These are phyloP conservation scores for Cladosporium sp. DNA, from an alignment of 2,329 filamentous ascomycete genomes.

Conservation along the genomic window DNA sequence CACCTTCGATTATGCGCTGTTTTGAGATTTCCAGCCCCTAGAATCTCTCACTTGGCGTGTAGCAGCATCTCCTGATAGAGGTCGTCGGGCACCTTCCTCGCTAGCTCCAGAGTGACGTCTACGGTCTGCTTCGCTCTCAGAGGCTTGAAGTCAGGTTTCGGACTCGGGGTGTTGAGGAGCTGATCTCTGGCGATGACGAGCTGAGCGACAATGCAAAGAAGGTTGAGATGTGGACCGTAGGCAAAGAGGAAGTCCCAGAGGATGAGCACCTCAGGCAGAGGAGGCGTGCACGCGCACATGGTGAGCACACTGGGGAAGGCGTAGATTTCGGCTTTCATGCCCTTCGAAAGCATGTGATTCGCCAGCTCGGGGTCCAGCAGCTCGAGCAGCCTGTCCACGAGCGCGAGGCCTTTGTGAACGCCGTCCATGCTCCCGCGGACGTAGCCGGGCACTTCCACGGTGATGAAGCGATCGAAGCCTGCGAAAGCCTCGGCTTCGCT, in stretches of 20 bases:
- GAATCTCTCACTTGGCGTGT: constrained; percentile 64
- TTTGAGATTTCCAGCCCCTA: background rate
- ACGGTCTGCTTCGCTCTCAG: constrained; percentile 28
- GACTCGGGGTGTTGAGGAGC: constrained; percentile 77
- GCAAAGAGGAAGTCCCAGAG: constrained; percentile 98
- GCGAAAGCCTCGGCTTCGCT: constrained; percentile 94
- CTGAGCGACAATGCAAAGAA: constrained; percentile 93
- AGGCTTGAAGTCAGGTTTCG: constrained; percentile 55
- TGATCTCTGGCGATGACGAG: constrained; percentile 80
- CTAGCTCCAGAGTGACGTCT: constrained; percentile 70
- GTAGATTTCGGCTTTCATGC: constrained; percentile 88
- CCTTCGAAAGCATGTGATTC: constrained; percentile 75
- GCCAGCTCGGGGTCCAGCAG: constrained; percentile 88
- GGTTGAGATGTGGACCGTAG: constrained; percentile 89
- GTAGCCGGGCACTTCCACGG: constrained; percentile 83
- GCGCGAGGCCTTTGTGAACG: constrained; percentile 81
- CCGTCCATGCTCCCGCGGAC: constrained; percentile 95
- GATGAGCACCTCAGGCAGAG: constrained; percentile 82
- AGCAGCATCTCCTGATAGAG: constrained; percentile 84
- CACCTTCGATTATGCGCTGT: no score
- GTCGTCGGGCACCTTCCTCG: constrained; percentile 83
- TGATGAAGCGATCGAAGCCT: constrained; percentile 82
- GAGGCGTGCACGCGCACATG: constrained; percentile 90
- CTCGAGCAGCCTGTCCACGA: constrained; percentile 87
- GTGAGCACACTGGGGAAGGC: constrained; percentile 94